Base-by-base conservation (phyloP, 2,329 filamentous ascomycete species). In the Talaromyces islandicus region DNA sequence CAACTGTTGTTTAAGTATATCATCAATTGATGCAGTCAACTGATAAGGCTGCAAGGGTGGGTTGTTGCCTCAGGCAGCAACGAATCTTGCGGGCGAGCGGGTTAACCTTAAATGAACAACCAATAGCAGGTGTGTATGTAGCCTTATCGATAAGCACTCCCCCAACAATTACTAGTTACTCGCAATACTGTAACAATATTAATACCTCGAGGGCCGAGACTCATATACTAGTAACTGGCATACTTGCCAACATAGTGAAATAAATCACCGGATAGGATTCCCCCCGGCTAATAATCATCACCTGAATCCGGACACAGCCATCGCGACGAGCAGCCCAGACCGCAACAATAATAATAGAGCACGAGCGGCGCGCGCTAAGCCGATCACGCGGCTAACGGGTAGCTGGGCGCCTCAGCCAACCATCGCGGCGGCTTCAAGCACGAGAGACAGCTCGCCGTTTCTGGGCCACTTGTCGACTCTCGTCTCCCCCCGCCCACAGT, bases 401-500 rank as follows among this genome's bases (percentile, higher is more conserved):
- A 25, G 52, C 29, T 24, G 24, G 24, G 12, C 11, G 25, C 57
- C 41, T 38, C 35, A 53, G 52, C 61, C 61, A 63, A 63, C 56
- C 55, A 60, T 17, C 7, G 43, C 43, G 25, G 55, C 41, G 7
- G 21, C 9, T 56, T 56, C 51, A 56, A n/a, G 61, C 61, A 63
- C 61, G 61, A 58, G 58, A 60, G 35, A 46, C 46, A 55, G 51
- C 57, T 46, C 50, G 52, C 27, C 48, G 54, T 61, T 55, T 55
- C 38, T 58, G 54, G 59, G 50, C 7, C 54, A 55, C 53, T 46
- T 38, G 43, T 52, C 25, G 50, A 54, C 41, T 59, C 27, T 9
- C 51, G 27, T 19, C 51, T 59, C 51, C 14, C 12, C 32, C 54
- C 29, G 29, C 35, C 24, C 41, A 14, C 30, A 19, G 12, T 7